phyloP scores from a whole-genome alignment of 805 yeast species.

The Saturnispora galanensis region DNA sequence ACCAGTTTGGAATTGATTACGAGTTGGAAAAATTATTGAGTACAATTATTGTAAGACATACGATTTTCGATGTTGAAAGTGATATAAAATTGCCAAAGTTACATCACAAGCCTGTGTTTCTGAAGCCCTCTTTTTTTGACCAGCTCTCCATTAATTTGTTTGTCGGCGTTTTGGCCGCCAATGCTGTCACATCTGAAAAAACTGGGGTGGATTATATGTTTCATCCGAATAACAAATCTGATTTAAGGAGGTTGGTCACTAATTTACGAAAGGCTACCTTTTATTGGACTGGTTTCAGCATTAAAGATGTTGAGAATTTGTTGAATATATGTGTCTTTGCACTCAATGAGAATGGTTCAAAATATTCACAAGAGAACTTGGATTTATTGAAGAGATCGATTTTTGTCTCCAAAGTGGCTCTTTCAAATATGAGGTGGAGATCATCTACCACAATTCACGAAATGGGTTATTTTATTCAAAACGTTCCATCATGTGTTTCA shows the following conservation, averaged over 20 bases:
- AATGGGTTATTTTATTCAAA: conserved; percentile 46
- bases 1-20: conserved; percentile 31
- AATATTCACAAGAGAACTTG: conserved; percentile 31
- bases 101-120: conserved; percentile 46
- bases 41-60: conserved; percentile 47
- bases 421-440: conserved; percentile 47
- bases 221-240: conserved; percentile 45
- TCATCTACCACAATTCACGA: conserved; percentile 51
- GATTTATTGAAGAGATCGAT: conserved; percentile 35
- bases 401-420: conserved; percentile 37
- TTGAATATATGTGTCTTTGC: conserved; percentile 38
- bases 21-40: conserved; percentile 35
- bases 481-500: conserved; percentile 34
- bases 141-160: conserved; percentile 53
- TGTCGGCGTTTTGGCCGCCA: conserved; percentile 57
- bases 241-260: conserved; percentile 45
- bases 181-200: conserved; percentile 66
- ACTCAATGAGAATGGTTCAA: conserved; percentile 26
- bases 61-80: conserved; percentile 39
- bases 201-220: conserved; percentile 63
- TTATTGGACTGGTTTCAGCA: conserved; percentile 66
- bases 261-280: conserved; percentile 60
- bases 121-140: conserved; percentile 57
- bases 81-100: conserved; percentile 51
- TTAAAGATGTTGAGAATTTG: conserved; percentile 46